phyloP scores from a whole-genome alignment of 345 rosid genomes.

The Punica granatum region DNA sequence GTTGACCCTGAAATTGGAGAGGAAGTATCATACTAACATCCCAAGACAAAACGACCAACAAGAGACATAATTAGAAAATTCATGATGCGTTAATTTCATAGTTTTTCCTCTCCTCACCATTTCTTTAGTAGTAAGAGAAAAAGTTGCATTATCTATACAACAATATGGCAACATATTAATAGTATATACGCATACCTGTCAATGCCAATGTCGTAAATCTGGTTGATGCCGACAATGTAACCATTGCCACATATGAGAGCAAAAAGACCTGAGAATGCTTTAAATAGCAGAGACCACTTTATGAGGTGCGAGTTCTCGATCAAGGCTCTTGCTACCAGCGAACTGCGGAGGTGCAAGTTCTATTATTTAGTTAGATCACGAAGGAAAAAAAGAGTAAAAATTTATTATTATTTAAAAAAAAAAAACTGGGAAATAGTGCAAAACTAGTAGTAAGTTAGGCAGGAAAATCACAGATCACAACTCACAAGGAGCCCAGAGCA shows the following conservation, averaged over 20 bases:
- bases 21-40: background rate
- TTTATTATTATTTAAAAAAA: background rate
- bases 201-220: constrained; percentile 89
- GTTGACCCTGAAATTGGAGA: constrained; percentile 60
- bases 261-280: constrained; percentile 77
- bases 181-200: constrained; percentile 58
- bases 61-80: background rate
- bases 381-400: background rate
- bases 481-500: constrained; percentile 72
- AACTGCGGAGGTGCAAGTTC: constrained; percentile 34
- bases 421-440: background rate
- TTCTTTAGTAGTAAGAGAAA: background rate
- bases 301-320: constrained; percentile 77
- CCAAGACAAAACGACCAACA: background rate
- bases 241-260: constrained; percentile 96
- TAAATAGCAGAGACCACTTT: constrained; percentile 71
- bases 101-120: background rate
- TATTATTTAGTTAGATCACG: background rate
- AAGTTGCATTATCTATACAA: background rate
- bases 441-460: background rate
- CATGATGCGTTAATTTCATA: background rate
- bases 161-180: background rate
- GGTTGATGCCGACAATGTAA: constrained; percentile 97
- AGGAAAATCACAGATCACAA: background rate
- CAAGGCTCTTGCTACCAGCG: constrained; percentile 82